Evolutionary conservation across 441 rosid genomes (phyloP).

Genomic region (Metrosideros polymorpha): DNA sequence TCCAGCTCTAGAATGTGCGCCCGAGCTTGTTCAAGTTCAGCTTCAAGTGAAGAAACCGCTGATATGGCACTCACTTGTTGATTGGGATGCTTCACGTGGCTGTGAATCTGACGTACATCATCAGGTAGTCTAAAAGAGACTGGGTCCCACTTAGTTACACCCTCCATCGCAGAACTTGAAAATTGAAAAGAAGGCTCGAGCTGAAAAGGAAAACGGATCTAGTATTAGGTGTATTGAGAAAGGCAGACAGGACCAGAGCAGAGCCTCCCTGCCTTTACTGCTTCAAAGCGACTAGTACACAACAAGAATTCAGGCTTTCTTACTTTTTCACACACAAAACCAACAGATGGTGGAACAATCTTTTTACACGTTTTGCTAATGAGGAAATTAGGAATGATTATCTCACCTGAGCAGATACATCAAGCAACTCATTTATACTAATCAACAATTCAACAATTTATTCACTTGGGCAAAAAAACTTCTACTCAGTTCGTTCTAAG

Average conservation of each 20-base stretch:
- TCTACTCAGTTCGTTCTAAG: not conserved
- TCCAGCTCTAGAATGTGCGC: constrained; percentile 30
- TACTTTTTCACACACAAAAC: not conserved
- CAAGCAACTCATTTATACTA: not conserved
- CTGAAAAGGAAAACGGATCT: constrained; percentile 21
- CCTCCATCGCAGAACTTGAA: constrained; percentile 81
- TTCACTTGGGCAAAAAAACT: not conserved
- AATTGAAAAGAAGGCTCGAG: constrained; percentile 67
- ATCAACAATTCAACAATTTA: not conserved
- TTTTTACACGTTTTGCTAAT: not conserved
- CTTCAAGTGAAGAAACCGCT: constrained; percentile 19
- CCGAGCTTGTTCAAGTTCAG: constrained; percentile 34
- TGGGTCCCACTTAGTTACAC: constrained; percentile 89
- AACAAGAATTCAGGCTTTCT: not conserved
- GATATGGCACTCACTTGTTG: constrained; percentile 54
- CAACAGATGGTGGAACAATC: not conserved
- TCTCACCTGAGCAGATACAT: not conserved
- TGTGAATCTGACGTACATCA: constrained; percentile 45
- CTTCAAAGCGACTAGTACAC: not conserved
- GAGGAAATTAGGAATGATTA: not conserved
- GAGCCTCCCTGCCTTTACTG: not conserved
- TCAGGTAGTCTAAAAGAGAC: constrained; percentile 50
- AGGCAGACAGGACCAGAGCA: not conserved
- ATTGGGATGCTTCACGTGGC: constrained; percentile 52
- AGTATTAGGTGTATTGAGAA: not conserved